Conservation (phyloP, 148 eudicot genomes). For the Nyssa sinensis region DNA sequence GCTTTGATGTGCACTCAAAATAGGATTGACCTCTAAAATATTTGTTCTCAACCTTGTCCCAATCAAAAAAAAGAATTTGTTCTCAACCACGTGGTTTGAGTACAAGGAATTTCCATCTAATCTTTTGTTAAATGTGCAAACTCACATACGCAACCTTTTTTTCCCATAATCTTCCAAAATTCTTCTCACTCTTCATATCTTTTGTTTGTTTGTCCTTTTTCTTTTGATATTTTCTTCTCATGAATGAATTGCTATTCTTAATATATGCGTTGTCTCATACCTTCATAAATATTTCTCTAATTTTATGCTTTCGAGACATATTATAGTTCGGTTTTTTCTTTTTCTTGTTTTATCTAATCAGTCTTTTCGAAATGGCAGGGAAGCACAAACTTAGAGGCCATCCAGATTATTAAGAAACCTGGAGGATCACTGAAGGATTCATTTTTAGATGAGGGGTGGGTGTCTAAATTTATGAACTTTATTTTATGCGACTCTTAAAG, state of each 20-base stretch:
- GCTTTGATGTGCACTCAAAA: not conserved
- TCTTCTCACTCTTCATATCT: not conserved
- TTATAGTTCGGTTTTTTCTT: not conserved
- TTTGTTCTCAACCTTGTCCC: not conserved
- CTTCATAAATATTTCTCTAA: not conserved
- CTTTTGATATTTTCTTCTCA: no score
- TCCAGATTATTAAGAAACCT: slow-evolving; percentile 96
- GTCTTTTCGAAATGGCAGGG: slow-evolving; percentile 58
- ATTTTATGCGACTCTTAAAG: not conserved
- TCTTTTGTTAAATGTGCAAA: no score
- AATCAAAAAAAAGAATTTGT: no score
- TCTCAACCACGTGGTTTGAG: not conserved
- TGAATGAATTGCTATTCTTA: no score
- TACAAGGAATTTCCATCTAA: no score
- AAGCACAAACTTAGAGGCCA: slow-evolving; percentile 92
- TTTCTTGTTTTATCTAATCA: no score
- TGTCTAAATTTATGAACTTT: not conserved
- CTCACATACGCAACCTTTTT: not conserved
- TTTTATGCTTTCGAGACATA: not conserved
- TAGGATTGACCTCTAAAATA: not conserved
- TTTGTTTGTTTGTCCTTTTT: not conserved
- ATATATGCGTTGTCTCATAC: not conserved
- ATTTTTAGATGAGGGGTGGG: slow-evolving; percentile 92
- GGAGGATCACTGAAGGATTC: slow-evolving; percentile 95
- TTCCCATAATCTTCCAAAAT: not conserved